These are phyloP conservation scores for Gleditsia sinensis DNA, from an alignment of 306 rosid species.

Conservation along the genomic window DNA sequence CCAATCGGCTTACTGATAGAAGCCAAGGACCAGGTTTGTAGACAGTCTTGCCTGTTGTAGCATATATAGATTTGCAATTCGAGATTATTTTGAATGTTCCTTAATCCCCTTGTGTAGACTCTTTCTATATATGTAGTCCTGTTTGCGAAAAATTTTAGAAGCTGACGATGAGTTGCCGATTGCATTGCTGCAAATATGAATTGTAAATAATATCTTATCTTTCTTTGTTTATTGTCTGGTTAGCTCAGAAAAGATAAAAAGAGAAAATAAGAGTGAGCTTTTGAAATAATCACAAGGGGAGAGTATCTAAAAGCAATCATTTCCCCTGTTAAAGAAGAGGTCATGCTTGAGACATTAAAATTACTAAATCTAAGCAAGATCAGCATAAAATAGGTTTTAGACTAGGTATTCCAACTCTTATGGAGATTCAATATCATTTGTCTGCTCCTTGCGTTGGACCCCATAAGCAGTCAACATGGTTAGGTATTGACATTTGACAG, in stretches of 20 bases:
- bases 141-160: conserved; percentile 52
- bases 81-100: conserved; percentile 49
- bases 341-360: background rate
- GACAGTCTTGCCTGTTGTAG: conserved; percentile 57
- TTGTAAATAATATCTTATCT: conserved; percentile 54
- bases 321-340: background rate
- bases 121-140: conserved; percentile 56
- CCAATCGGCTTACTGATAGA: conserved; percentile 60
- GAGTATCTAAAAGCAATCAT: conserved; percentile 12
- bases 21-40: conserved; percentile 75
- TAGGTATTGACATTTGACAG: conserved; percentile 22
- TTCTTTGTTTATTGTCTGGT: conserved; percentile 31
- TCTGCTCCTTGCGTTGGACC: conserved; percentile 11
- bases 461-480: conserved; percentile 5
- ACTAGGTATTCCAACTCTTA: background rate
- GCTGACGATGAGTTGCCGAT: conserved; percentile 49
- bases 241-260: conserved; percentile 25
- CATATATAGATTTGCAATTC: conserved; percentile 50
- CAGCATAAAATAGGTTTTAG: background rate
- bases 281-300: background rate
- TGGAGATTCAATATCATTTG: background rate
- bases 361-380: background rate
- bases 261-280: background rate
- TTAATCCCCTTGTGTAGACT: conserved; percentile 56
- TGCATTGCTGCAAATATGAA: conserved; percentile 52